These are phyloP conservation scores for Furcasterigmium sp. DNA, from an alignment of 2,329 filamentous ascomycete species.

Conservation along the genomic window DNA sequence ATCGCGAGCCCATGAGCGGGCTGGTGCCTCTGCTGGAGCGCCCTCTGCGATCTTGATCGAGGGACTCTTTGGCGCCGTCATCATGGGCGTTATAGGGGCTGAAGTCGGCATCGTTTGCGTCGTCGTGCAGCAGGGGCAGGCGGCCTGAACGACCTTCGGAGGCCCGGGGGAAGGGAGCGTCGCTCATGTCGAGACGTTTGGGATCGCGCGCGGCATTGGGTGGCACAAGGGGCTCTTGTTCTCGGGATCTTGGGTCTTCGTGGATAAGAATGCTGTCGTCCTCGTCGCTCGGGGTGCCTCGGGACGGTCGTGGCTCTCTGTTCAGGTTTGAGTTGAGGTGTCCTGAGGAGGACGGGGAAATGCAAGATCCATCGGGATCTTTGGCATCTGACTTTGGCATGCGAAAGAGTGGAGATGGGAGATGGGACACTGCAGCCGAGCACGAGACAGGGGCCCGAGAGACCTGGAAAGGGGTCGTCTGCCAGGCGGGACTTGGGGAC, in stretches of 20 bases:
- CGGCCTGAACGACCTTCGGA: conserved; percentile 36
- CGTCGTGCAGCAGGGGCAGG: conserved; percentile 33
- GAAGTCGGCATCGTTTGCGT: conserved; percentile 20
- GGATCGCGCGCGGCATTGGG: conserved; percentile 14
- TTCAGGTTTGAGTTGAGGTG: not conserved
- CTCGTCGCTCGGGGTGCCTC: not conserved
- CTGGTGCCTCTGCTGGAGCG: conserved; percentile 8
- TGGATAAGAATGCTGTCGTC: not conserved
- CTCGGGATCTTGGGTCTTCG: not conserved
- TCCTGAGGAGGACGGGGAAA: not conserved
- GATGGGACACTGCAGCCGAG: not conserved
- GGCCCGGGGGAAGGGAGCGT: conserved; percentile 40
- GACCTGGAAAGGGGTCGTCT: not conserved
- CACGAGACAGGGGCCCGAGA: not conserved
- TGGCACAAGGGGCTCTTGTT: not conserved
- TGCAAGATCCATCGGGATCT: not conserved
- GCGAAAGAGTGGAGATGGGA: conserved; percentile 1
- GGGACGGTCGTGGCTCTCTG: not conserved
- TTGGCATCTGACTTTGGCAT: conserved; percentile 13
- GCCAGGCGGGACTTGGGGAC: too few species aligned
- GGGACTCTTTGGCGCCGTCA: conserved; percentile 15
- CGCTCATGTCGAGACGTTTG: conserved; percentile 34
- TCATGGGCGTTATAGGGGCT: conserved; percentile 8
- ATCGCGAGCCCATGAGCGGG: conserved; percentile 11
- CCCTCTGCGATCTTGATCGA: conserved; percentile 15